A percentile compares a stretch with the other conserved stretches of the same genome.
Evolutionary conservation across 371 early-diverging fungal genomes (phyloP).

Genomic region (Aphelidium insulamus): DNA sequence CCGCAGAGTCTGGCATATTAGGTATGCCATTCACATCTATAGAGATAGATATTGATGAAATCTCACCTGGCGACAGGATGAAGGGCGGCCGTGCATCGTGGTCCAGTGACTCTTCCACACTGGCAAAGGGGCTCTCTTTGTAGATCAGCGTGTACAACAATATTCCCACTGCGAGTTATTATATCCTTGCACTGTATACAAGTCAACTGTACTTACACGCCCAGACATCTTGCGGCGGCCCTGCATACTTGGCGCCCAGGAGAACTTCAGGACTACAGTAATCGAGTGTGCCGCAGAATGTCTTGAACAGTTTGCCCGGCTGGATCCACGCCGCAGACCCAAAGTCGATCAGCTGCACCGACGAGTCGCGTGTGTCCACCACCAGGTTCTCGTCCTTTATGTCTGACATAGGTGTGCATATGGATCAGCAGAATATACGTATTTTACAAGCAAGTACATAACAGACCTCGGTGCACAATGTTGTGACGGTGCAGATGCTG

Average conservation of each 20-base stretch:
- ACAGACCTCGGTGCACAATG: conserved; percentile 57
- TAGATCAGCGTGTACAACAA: conserved; percentile 54
- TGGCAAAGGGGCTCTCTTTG: conserved; percentile 59
- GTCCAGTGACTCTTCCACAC: conserved; percentile 44
- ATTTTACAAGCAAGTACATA: conserved; percentile 9
- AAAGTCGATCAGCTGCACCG: conserved; percentile 42
- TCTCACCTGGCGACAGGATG: conserved; percentile 31
- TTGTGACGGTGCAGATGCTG: conserved; percentile 35
- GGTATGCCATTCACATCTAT: no score
- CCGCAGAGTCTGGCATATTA: no score
- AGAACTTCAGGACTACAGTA: conserved; percentile 51
- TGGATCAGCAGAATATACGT: not conserved
- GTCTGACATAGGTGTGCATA: no score
- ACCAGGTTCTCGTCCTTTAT: conserved; percentile 56
- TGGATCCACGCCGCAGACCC: conserved; percentile 42
- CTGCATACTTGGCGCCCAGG: conserved; percentile 40
- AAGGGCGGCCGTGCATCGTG: conserved; percentile 36
- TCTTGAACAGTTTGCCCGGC: conserved; percentile 31
- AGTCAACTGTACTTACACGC: no score
- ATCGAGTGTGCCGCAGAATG: conserved; percentile 48
- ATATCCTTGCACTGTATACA: not conserved
- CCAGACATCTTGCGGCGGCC: conserved; percentile 62
- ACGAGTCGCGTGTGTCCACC: conserved; percentile 24
- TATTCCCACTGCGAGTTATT: conserved; percentile 29
- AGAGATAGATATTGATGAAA: no score